These are phyloP conservation scores for Sinapis alba DNA, from an alignment of 441 rosid species.

Conservation along the genomic window DNA sequence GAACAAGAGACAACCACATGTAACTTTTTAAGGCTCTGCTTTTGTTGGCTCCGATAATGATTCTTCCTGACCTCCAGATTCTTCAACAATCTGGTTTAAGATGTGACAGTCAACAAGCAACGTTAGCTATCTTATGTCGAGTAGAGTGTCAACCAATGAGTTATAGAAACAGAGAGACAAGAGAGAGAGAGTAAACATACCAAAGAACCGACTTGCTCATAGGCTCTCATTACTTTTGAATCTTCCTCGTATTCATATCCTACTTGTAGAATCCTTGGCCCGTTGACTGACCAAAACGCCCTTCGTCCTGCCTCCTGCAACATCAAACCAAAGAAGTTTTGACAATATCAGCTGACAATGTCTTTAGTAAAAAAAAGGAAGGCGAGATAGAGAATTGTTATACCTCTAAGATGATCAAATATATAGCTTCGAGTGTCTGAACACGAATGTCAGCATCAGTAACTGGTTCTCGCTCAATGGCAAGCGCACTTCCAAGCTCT, in stretches of 20 bases:
- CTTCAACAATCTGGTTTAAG: conserved; percentile 60
- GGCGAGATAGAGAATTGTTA: background rate
- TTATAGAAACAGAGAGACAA: background rate
- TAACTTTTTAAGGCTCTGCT: conserved; percentile 13
- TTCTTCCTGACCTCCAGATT: conserved; percentile 47
- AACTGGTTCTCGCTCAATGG: conserved; percentile 83
- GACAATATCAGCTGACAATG: background rate
- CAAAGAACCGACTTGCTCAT: conserved; percentile 82
- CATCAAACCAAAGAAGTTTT: background rate
- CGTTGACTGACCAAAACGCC: conserved; percentile 91
- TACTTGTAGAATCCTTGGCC: conserved; percentile 77
- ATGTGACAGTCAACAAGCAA: conserved; percentile 1
- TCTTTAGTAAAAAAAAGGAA: background rate
- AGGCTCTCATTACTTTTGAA: conserved; percentile 91
- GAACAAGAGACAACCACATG: background rate
- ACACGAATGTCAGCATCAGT: conserved; percentile 79
- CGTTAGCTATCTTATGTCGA: background rate
- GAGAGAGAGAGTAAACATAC: conserved; percentile 39
- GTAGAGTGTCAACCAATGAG: background rate
- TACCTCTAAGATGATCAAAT: conserved; percentile 80
- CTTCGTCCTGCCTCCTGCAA: conserved; percentile 84
- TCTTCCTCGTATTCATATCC: conserved; percentile 91
- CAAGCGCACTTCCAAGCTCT: conserved; percentile 85
- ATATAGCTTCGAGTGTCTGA: conserved; percentile 83
- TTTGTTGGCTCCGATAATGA: conserved; percentile 41